Conservation (phyloP, 2,329 filamentous ascomycete genomes). For the Furcasterigmium furcatum region DNA sequence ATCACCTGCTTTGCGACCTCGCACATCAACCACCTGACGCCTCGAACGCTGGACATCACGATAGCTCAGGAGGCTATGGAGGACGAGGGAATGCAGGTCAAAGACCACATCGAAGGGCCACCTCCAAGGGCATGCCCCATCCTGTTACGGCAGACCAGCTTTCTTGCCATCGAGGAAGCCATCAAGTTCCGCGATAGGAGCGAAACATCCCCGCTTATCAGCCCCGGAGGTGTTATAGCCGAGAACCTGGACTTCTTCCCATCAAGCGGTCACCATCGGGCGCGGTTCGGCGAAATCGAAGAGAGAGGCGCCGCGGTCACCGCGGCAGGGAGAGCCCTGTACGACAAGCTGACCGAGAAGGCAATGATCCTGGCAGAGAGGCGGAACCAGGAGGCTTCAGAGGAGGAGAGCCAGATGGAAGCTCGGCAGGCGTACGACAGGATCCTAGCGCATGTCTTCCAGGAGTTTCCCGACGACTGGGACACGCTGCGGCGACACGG, state of each 20-base stretch:
- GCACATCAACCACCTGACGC: conserved; percentile 53
- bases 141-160: conserved; percentile 49
- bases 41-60: conserved; percentile 45
- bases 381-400: conserved; percentile 4
- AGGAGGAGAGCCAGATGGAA: conserved; percentile 1
- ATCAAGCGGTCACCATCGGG: conserved; percentile 43
- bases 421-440: no score
- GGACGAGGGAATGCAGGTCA: conserved; percentile 33
- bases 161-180: conserved; percentile 44
- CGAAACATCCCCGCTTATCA: no score
- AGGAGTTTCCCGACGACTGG: conserved; percentile 37
- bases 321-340: conserved; percentile 35
- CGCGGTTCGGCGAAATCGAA: conserved; percentile 50
- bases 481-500: conserved; percentile 24
- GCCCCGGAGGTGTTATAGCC: no score
- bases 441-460: conserved; percentile 23
- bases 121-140: conserved; percentile 39
- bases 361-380: conserved; percentile 13
- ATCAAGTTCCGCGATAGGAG: conserved; percentile 31
- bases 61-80: conserved; percentile 39
- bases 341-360: conserved; percentile 35
- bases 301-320: conserved; percentile 48
- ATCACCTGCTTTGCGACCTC: conserved; percentile 35
- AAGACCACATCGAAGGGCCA: conserved; percentile 48
- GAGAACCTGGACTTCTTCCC: no score